Evolutionary conservation across 805 yeast species (phyloP).

Genomic region (Lachancea sp.): DNA sequence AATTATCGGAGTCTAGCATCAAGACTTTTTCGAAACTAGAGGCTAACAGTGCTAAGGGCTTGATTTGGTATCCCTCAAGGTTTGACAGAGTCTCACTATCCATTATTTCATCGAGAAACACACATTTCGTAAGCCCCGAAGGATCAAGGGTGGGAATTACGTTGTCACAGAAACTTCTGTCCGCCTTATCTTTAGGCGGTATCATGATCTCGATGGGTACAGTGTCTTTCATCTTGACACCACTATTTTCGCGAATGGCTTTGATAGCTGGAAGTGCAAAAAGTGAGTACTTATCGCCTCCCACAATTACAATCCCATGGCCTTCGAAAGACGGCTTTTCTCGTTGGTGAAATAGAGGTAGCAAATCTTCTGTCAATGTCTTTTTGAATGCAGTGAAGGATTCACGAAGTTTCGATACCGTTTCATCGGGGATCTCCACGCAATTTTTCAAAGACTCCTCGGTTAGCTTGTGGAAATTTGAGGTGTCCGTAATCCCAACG

Average conservation of each 20-base stretch:
- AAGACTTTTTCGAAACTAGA: constrained; percentile 69
- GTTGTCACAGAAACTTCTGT: constrained; percentile 50
- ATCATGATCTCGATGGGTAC: constrained; percentile 74
- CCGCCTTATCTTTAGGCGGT: constrained; percentile 56
- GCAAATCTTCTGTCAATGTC: constrained; percentile 9
- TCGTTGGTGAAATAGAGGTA: constrained; percentile 15
- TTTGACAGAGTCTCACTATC: constrained; percentile 40
- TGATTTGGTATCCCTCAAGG: constrained; percentile 61
- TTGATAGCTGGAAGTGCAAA: constrained; percentile 59
- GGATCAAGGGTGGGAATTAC: constrained; percentile 50
- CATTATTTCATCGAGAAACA: constrained; percentile 53
- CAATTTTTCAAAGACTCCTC: constrained; percentile 20
- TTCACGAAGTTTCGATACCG: constrained; percentile 14
- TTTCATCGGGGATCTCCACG: constrained; percentile 19
- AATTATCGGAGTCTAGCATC: constrained; percentile 69
- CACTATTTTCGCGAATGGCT: constrained; percentile 45
- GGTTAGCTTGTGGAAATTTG: constrained; percentile 20
- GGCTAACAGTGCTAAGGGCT: constrained; percentile 61
- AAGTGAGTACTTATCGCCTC: constrained; percentile 76
- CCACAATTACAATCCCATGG: constrained; percentile 50
- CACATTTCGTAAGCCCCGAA: constrained; percentile 41
- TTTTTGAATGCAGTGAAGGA: constrained; percentile 20
- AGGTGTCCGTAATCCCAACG: constrained; percentile 19
- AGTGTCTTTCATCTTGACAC: constrained; percentile 36
- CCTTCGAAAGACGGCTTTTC: constrained; percentile 34